These are phyloP conservation scores for Chlamydomonas incerta DNA, from an alignment of 139 green algal species.

Conservation along the genomic window DNA sequence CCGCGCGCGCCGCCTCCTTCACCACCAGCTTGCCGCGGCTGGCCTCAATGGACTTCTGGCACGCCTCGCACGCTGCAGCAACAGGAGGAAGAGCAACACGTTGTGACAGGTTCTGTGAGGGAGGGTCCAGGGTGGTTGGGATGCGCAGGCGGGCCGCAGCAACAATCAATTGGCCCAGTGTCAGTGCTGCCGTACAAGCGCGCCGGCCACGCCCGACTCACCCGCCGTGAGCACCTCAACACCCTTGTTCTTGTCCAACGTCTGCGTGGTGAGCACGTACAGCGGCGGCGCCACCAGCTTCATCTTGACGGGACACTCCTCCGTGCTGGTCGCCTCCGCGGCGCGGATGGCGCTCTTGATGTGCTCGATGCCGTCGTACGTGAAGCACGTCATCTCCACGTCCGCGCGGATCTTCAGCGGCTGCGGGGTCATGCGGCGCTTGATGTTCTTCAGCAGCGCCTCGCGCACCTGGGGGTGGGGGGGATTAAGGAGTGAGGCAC, in stretches of 20 bases:
- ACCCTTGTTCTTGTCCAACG: slow-evolving; percentile 90
- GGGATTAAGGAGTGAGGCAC: too few species aligned
- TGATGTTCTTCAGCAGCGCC: slow-evolving; percentile 95
- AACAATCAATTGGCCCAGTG: too few species aligned
- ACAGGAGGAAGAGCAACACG: too few species aligned
- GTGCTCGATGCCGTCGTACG: slow-evolving; percentile 97
- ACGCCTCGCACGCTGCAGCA: slow-evolving; percentile 79
- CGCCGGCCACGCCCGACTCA: too few species aligned
- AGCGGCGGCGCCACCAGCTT: slow-evolving; percentile 98
- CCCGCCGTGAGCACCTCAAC: slow-evolving; percentile 39
- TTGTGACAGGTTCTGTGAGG: too few species aligned
- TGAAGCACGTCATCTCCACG: slow-evolving; percentile 98
- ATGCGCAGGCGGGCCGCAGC: too few species aligned
- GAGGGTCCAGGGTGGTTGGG: too few species aligned
- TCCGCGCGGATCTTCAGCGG: slow-evolving; percentile 98
- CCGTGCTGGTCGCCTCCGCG: slow-evolving; percentile 53
- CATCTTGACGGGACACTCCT: slow-evolving; percentile 94
- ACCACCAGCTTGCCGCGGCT: slow-evolving; percentile 91
- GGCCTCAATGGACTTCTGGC: slow-evolving; percentile 79
- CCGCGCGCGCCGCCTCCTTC: slow-evolving; percentile 93
- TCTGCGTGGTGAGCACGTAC: slow-evolving; percentile 98
- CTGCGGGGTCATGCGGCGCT: slow-evolving; percentile 97
- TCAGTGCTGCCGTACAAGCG: too few species aligned
- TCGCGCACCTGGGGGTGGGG: slow-evolving; percentile 83
- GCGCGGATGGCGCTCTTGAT: slow-evolving; percentile 93